Evolutionary conservation across 345 rosid genomes (phyloP).

Genomic region (Noccaea bulbosa): DNA sequence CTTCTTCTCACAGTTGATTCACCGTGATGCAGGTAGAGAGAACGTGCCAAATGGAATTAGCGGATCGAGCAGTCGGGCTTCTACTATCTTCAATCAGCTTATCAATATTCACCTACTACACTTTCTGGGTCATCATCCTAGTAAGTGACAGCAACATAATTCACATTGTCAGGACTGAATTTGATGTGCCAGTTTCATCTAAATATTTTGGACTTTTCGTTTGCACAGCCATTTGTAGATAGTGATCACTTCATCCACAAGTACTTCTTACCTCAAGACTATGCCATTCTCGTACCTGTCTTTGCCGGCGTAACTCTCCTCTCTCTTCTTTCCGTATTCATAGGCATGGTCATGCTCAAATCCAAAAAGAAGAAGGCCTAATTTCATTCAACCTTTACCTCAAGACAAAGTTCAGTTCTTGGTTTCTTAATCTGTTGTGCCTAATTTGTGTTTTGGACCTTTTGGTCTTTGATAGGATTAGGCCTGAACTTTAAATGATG

Average conservation of each 20-base stretch:
- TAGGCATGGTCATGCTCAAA: conserved; percentile 79
- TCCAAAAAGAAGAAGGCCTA: conserved; percentile 83
- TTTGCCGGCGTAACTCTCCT: conserved; percentile 73
- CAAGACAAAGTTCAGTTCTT: conserved; percentile 3
- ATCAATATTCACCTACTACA: conserved; percentile 85
- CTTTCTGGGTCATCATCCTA: conserved; percentile 96
- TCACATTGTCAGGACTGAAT: background rate
- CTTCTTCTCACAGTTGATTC: background rate
- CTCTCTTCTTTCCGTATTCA: conserved; percentile 65
- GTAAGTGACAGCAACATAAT: conserved; percentile 45
- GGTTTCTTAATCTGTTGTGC: conserved; percentile 11
- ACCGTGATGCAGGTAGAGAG: conserved; percentile 17
- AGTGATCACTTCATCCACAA: conserved; percentile 81
- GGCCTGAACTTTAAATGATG: conserved; percentile 26
- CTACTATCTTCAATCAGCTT: conserved; percentile 67
- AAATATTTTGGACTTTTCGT: background rate
- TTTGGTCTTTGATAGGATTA: conserved; percentile 23
- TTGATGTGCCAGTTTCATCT: conserved; percentile 5
- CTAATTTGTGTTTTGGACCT: conserved; percentile 17
- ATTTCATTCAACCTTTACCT: conserved; percentile 22
- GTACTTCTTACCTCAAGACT: conserved; percentile 87
- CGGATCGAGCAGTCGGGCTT: conserved; percentile 85
- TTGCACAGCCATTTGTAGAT: conserved; percentile 90
- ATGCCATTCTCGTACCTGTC: conserved; percentile 76
- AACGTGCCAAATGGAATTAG: conserved; percentile 67